These are phyloP conservation scores for Neurospora terricola DNA, from an alignment of 495 filamentous ascomycete genomes.

Conservation along the genomic window DNA sequence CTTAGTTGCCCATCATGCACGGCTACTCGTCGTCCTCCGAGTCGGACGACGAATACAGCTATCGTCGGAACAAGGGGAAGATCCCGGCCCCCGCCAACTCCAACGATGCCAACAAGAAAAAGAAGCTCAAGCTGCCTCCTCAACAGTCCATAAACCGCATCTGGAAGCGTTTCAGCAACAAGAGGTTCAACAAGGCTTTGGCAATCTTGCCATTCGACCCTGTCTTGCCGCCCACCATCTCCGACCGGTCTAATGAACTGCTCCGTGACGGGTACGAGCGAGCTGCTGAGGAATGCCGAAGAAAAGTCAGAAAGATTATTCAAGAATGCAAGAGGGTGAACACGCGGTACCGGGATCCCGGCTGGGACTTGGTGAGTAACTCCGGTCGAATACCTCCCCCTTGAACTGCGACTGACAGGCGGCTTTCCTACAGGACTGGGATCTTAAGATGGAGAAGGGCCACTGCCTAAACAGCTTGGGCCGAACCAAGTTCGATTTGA, in stretches of 20 bases:
- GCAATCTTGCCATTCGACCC: conserved; percentile 39
- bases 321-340: conserved; percentile 79
- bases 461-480: conserved; percentile 38
- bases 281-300: conserved; percentile 59
- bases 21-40: conserved; percentile 28
- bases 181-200: conserved; percentile 40
- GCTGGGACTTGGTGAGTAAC: conserved; percentile 63
- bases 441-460: conserved; percentile 39
- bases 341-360: conserved; percentile 80
- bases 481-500: conserved; percentile 32
- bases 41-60: conserved; percentile 24
- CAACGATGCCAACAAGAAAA: conserved; percentile 33
- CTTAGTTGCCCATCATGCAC: conserved; percentile 19
- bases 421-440: conserved; percentile 32
- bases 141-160: conserved; percentile 70
- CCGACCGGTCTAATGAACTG: conserved; percentile 38
- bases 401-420: conserved; percentile 9
- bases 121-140: conserved; percentile 51
- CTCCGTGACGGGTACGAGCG: conserved; percentile 59
- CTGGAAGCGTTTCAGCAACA: conserved; percentile 69
- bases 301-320: conserved; percentile 78
- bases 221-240: conserved; percentile 32
- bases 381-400: not conserved
- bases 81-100: conserved; percentile 9
- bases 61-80: conserved; percentile 19